Evolutionary conservation across 768 basidiomycete genomes (phyloP).

Genomic region (Postia placenta): DNA sequence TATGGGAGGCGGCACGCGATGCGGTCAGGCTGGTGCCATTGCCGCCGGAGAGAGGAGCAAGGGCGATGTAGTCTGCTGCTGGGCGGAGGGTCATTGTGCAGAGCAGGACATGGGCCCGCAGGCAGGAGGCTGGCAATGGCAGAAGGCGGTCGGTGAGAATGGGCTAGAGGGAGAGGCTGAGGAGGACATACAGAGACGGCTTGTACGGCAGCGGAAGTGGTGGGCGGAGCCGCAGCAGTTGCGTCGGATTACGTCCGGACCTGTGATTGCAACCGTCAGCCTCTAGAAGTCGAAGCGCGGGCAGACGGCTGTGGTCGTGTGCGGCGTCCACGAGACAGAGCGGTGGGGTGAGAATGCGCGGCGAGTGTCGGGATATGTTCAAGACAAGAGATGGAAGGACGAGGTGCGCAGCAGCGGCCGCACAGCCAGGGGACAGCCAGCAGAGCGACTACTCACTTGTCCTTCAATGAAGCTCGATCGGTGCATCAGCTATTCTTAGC

Average conservation of each 20-base stretch:
- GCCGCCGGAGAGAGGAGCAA: background rate
- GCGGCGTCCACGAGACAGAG: background rate
- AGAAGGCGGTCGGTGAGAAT: too few relatives aligned
- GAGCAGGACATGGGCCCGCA: background rate
- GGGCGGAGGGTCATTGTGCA: background rate
- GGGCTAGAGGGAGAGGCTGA: background rate
- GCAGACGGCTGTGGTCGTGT: background rate
- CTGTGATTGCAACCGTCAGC: too few relatives aligned
- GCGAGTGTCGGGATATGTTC: background rate
- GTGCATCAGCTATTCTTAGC: too few relatives aligned
- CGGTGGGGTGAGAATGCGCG: background rate
- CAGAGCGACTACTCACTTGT: too few relatives aligned
- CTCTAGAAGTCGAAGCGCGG: too few relatives aligned
- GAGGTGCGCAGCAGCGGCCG: background rate
- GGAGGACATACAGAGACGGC: background rate
- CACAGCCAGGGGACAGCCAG: background rate
- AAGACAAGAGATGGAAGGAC: background rate
- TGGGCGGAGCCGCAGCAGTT: too few relatives aligned
- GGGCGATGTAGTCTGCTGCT: constrained; percentile 2
- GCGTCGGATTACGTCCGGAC: too few relatives aligned
- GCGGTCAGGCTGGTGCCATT: background rate
- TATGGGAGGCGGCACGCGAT: background rate
- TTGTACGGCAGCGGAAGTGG: too few relatives aligned
- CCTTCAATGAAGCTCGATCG: too few relatives aligned
- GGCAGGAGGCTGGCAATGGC: too few relatives aligned